Conservation (phyloP, 768 basidiomycete genomes). For the Cystoderma amianthinum region DNA sequence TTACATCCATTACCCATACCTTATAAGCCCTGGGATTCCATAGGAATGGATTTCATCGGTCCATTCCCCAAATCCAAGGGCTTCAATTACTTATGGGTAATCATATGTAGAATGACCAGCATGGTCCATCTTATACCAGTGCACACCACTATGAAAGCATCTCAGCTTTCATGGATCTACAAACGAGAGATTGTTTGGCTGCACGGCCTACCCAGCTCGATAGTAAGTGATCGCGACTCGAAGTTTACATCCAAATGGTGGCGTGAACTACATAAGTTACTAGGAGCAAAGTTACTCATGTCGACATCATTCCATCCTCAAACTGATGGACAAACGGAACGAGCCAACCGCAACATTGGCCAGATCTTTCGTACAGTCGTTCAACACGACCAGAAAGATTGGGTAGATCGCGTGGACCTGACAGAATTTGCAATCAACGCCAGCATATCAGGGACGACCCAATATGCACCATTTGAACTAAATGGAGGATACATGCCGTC, state of each 20-base stretch:
- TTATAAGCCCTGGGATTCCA: no score
- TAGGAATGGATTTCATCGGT: no score
- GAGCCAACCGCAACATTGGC: slow-evolving; percentile 16
- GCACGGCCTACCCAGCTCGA: slow-evolving; percentile 17
- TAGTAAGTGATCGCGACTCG: slow-evolving; percentile 24
- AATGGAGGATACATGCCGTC: no score
- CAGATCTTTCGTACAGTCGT: slow-evolving; percentile 21
- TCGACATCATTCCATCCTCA: slow-evolving; percentile 28
- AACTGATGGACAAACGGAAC: slow-evolving; percentile 32
- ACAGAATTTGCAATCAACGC: slow-evolving; percentile 31
- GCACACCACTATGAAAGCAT: no score
- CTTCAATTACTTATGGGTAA: no score
- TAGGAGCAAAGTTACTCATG: slow-evolving; percentile 23
- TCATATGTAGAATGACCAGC: no score
- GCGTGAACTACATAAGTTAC: slow-evolving; percentile 13
- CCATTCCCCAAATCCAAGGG: no score
- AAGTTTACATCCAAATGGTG: slow-evolving; percentile 30
- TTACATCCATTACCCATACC: no score
- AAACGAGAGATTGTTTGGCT: no score
- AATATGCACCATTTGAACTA: no score
- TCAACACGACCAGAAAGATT: slow-evolving; percentile 20
- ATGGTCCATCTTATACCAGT: no score
- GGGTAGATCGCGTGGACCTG: slow-evolving; percentile 20
- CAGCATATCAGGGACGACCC: slow-evolving; percentile 17
- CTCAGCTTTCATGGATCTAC: no score